A percentile compares a stretch with the other conserved stretches of the same genome.
Evolutionary conservation across 2,329 filamentous ascomycete genomes (phyloP).

Genomic region (Fusarium austroafricanum): DNA sequence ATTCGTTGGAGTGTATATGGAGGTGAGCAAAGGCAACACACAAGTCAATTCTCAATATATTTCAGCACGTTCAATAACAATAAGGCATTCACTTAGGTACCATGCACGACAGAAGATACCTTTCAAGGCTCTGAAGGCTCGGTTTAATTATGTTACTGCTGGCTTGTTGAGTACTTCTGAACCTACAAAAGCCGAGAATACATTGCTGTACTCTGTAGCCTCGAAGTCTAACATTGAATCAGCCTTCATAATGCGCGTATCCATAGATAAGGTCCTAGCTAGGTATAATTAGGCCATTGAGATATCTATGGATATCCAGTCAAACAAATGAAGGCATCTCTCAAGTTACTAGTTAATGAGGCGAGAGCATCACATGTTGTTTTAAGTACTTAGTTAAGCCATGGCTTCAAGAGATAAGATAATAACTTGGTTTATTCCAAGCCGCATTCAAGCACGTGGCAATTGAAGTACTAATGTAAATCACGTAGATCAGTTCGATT

Average conservation of each 20-base stretch:
- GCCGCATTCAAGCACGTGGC: constrained; percentile 21
- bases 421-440: not conserved
- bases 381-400: not conserved
- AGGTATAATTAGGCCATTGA: not conserved
- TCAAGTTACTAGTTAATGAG: not conserved
- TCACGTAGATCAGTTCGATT: constrained; percentile 4
- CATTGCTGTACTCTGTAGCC: too few relatives aligned
- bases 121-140: too few relatives aligned
- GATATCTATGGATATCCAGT: not conserved
- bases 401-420: too few relatives aligned
- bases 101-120: too few relatives aligned
- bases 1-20: not conserved
- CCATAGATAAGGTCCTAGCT: not conserved
- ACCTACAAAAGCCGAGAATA: too few relatives aligned
- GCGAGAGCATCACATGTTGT: not conserved
- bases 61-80: too few relatives aligned
- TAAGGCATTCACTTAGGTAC: too few relatives aligned
- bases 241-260: not conserved
- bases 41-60: too few relatives aligned
- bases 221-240: not conserved
- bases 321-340: not conserved
- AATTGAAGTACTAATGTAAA: not conserved
- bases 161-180: too few relatives aligned
- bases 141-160: too few relatives aligned
- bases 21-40: too few relatives aligned